A percentile compares a stretch with the other conserved stretches of the same genome.
Conservation (phyloP, 208 protist species). For the Angomonas deanei region DNA sequence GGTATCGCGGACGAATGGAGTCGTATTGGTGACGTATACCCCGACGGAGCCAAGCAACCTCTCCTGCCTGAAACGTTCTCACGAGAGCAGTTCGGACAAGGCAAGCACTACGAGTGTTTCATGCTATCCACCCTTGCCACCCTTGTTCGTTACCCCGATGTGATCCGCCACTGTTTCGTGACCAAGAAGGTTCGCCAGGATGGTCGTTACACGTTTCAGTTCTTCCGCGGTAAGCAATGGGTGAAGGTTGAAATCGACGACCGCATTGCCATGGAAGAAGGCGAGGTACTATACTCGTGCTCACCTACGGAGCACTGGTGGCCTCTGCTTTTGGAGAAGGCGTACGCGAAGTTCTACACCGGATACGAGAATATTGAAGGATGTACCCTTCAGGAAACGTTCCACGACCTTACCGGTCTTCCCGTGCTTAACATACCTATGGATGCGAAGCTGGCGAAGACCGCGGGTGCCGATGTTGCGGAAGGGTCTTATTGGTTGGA, state of each 20-base stretch:
- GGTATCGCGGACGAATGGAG: slow-evolving; percentile 51
- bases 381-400: slow-evolving; percentile 65
- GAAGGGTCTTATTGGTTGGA: slow-evolving; percentile 38
- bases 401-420: slow-evolving; percentile 74
- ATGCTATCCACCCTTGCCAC: slow-evolving; percentile 68
- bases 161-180: slow-evolving; percentile 79
- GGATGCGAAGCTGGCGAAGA: slow-evolving; percentile 51
- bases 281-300: slow-evolving; percentile 46
- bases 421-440: slow-evolving; percentile 72
- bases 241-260: slow-evolving; percentile 83
- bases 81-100: slow-evolving; percentile 72
- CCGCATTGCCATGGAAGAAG: slow-evolving; percentile 43
- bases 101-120: slow-evolving; percentile 82
- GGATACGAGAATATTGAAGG: slow-evolving; percentile 63
- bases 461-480: slow-evolving; percentile 34
- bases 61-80: slow-evolving; percentile 56
- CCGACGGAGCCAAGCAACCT: slow-evolving; percentile 22
- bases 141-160: slow-evolving; percentile 59
- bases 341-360: slow-evolving; percentile 88
- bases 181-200: slow-evolving; percentile 71
- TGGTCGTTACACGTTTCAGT: slow-evolving; percentile 80
- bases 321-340: slow-evolving; percentile 86
- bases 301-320: slow-evolving; percentile 74
- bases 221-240: slow-evolving; percentile 67
- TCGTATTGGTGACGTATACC: slow-evolving; percentile 59